Evolutionary conservation across 805 yeast species (phyloP), one percentile per base, ranked within the genome.

Genomic region (Monosporozyma servazzii): DNA sequence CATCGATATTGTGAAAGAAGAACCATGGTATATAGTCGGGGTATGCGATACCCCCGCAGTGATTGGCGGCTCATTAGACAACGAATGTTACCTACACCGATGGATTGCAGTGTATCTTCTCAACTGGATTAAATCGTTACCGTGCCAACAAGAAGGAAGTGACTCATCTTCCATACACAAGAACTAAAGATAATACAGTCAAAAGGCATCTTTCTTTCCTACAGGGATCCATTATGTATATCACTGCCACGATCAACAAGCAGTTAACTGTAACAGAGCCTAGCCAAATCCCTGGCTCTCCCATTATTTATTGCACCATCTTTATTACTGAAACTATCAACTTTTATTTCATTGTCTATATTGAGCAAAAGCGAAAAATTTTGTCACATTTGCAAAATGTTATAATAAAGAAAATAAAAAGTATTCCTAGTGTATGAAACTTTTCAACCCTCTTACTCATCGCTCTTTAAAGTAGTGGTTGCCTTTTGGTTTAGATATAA

Each of bases 11-110:
- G 18, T 40, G 5, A 5, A 23, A 9, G 13, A 21, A 6, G 44
- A 40, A 21, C 59, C 40, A 49, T 47, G 45, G 44, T 21, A 21
- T 18, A 23, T 54, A 17, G 58, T 56, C 7, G 55, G 53, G 17
- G 52, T 57, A 10, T 66, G 70, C 46, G 68, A 65, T 48, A 64
- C 69, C 2, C 51, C 54, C 4, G 55, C 50, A 10, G 59, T 62
- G 15, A 54, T 64, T 2, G 67, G 67, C 1, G 51, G 50, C 13
- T 36, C 44, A 20, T 20, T 21, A 11, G 44, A 41, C 29, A 21
- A 20, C 13, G 27, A 41, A 17, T 23, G 17, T 37, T 41, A 41
- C 17, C 21, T 41, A n/a, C 7, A 20, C 3, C 21, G 27, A 9
- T 41, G 44, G 23, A 25, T 31, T 6, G 40, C 36, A 2, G 51